These are phyloP conservation scores for Ascochyta pisi DNA, from an alignment of 2,329 filamentous ascomycete genomes.

Conservation along the genomic window DNA sequence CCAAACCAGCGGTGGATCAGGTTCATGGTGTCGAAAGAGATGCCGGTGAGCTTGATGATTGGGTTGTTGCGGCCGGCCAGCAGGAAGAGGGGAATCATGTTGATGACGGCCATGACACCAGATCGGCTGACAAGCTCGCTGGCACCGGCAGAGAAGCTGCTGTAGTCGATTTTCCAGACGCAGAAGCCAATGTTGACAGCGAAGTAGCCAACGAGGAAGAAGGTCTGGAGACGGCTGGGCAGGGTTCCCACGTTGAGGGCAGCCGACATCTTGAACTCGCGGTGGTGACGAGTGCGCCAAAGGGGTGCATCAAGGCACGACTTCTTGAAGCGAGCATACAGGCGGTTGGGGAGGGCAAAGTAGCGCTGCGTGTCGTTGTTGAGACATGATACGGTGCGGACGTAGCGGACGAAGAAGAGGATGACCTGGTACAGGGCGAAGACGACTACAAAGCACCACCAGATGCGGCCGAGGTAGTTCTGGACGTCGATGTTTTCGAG, in stretches of 20 bases:
- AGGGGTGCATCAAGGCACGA: slow-evolving; percentile 57
- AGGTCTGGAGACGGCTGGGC: slow-evolving; percentile 56
- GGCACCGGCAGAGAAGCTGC: slow-evolving; percentile 80
- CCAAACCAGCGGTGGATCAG: slow-evolving; percentile 82
- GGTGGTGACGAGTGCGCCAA: slow-evolving; percentile 57
- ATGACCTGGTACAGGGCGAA: slow-evolving; percentile 72
- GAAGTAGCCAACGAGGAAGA: slow-evolving; percentile 57
- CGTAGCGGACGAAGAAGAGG: slow-evolving; percentile 68
- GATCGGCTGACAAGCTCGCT: slow-evolving; percentile 67
- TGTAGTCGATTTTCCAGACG: slow-evolving; percentile 63
- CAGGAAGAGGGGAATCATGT: slow-evolving; percentile 80
- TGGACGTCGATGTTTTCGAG: slow-evolving; percentile 45
- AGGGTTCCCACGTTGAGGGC: slow-evolving; percentile 59
- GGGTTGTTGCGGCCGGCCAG: slow-evolving; percentile 81
- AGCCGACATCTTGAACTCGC: slow-evolving; percentile 58
- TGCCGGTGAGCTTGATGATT: slow-evolving; percentile 72
- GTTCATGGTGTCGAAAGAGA: slow-evolving; percentile 85
- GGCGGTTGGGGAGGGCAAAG: slow-evolving; percentile 69
- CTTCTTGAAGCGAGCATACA: slow-evolving; percentile 54
- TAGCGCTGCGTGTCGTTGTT: slow-evolving; percentile 81
- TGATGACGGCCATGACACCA: slow-evolving; percentile 73
- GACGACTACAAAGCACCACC: slow-evolving; percentile 67
- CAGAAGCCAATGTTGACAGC: slow-evolving; percentile 57
- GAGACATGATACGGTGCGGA: slow-evolving; percentile 76
- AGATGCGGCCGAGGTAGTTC: slow-evolving; percentile 51